phyloP scores from a whole-genome alignment of 2,329 filamentous ascomycete genomes.

The Aureobasidium subglaciale region DNA sequence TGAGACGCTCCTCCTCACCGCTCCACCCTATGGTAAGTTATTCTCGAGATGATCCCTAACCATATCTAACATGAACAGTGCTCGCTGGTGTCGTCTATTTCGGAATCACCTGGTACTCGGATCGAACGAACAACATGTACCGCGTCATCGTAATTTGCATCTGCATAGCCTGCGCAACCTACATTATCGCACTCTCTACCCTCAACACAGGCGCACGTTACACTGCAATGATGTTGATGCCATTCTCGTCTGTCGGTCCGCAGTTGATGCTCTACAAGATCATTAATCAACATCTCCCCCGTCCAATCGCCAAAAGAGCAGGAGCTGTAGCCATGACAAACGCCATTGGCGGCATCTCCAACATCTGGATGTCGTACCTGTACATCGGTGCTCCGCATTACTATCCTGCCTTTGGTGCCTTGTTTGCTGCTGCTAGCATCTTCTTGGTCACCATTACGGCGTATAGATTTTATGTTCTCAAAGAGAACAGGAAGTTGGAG shows the following conservation, averaged over 20 bases:
- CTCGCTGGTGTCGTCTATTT: conserved; percentile 46
- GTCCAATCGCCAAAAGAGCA: conserved; percentile 37
- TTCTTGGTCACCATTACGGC: conserved; percentile 31
- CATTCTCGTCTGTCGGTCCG: conserved; percentile 34
- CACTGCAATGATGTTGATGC: conserved; percentile 42
- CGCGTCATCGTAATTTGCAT: conserved; percentile 48
- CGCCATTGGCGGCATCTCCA: conserved; percentile 21
- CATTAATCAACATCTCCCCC: conserved; percentile 36
- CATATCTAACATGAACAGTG: conserved; percentile 20
- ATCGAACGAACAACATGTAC: conserved; percentile 40
- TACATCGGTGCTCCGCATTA: conserved; percentile 34
- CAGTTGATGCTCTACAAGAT: conserved; percentile 38
- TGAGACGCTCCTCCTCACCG: conserved; percentile 44
- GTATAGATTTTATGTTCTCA: conserved; percentile 33
- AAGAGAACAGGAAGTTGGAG: conserved; percentile 35
- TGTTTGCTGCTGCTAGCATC: conserved; percentile 30
- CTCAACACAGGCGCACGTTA: conserved; percentile 46
- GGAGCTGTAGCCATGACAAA: conserved; percentile 38
- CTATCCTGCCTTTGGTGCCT: conserved; percentile 36
- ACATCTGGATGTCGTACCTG: conserved; percentile 16
- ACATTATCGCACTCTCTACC: conserved; percentile 48
- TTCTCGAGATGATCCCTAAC: too few relatives aligned
- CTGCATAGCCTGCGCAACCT: conserved; percentile 44
- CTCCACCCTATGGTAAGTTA: conserved; percentile 39
- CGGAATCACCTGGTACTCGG: conserved; percentile 38